Evolutionary conservation across 495 filamentous ascomycete species (phyloP), one percentile per base, ranked within the genome.

Genomic region (Schizothecium vesticola): DNA sequence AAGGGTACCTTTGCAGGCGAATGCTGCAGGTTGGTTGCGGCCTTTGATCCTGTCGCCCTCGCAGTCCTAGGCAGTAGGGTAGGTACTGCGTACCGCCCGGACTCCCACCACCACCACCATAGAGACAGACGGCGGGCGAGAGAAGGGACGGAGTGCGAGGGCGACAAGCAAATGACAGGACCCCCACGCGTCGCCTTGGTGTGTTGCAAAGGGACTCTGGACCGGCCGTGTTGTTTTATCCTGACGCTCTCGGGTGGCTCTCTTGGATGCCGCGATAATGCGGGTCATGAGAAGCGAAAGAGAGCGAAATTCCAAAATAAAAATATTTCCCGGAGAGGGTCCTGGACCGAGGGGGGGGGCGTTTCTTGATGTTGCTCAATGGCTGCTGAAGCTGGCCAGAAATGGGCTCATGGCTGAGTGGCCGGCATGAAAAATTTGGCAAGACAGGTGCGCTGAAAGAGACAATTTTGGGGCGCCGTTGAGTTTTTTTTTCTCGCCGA

Each of bases 201-300:
- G 25, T 56, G 19, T 65, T 36, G 63, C 61, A 63, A 67, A 61
- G 43, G 63, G 64, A 43, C 56, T 72, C 63, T 69, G 57, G 59
- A 64, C 24, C 60, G 67, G 28, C 66, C 70, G 64, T 72, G 55
- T 56, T 58, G 67, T 69, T 72, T 72, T 72, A 75, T 67, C 73
- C 71, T 72, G 67, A 51, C 60, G 56, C 60, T 69, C 59, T 43
- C 62, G 65, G 61, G 56, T 65, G 61, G 65, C 67, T 70, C 16
- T 51, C 65, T 61, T 70, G 61, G 65, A 67, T 61, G 33, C 43
- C 56, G 63, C 71, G 68, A 64, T 64, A 71, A 71, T 71, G 73
- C 65, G 64, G 31, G 51, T 55, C 3, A 51, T 31, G n/a, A n/a
- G 25, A 61, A 61, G 25, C 60, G 60, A 61, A n/a, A 57, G 43